Evolutionary conservation across 345 rosid species (phyloP), one percentile per base, ranked within the genome.

Genomic region (Camelina laxa): DNA sequence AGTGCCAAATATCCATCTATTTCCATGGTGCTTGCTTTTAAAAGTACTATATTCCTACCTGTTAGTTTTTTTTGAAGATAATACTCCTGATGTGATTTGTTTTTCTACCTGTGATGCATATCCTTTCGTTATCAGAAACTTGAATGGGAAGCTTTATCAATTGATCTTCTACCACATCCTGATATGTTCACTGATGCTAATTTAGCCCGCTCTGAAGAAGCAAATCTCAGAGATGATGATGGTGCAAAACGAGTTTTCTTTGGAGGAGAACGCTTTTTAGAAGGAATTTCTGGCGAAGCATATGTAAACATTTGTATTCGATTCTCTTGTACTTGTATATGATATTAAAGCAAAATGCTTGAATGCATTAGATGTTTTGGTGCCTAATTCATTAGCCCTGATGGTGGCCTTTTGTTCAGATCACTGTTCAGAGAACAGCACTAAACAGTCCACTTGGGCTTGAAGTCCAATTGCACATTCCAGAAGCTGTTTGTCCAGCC

Each of bases 111-210:
- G 70, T 74, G 82, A 71, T 74, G 71, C 75, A 69, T 66, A 64
- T 30, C 75, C 48, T 79, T 79, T 83, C 57, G 31, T 77, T 55
- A 48, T 58, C 95, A 95, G 99, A 95, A 90, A 90, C 97, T 95
- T 65, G 97, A 90, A 84, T 95, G 99, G 98, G 97, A 87, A 79
- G 89, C 97, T 59, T 80, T 95, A 82, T 95, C 99, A 66, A 79
- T 95, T 73, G 99, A 95, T 88, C 98, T 95, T 66, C 85, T 95
- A 82, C 99, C 99, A 66, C 98, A 95, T 86, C 99, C 99, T 79
- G 99, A 95, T 84, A 95, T 95, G 99, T 95, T 95, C 79, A 74
- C 88, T 48, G 99, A 95, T 60, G 91, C 91, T 76, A 94, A 83
- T 83, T 76, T 94, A 81, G 97, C 90, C 49, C 82, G 88, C 30